Evolutionary conservation across 106 monocot genomes (phyloP).

Genomic region (Acorus calamus): DNA sequence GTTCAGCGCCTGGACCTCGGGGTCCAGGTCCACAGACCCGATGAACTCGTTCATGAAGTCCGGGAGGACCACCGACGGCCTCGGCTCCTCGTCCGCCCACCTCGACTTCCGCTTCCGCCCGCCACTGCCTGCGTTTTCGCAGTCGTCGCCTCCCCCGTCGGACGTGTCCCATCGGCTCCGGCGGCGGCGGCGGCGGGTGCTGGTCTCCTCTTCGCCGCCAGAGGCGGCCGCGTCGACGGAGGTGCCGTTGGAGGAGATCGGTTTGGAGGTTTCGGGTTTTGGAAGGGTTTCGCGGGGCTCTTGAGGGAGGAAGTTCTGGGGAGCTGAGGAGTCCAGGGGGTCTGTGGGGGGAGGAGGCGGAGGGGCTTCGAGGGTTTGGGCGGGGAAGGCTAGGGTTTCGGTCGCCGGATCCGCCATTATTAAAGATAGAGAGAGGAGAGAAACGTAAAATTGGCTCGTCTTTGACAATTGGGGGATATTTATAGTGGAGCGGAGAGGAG

Average conservation of each 20-base stretch:
- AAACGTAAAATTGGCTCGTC: too few species aligned
- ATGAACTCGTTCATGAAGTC: slow-evolving; percentile 97
- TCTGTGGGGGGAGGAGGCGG: neutral
- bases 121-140: slow-evolving; percentile 10
- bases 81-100: slow-evolving; percentile 65
- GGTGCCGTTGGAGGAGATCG: neutral
- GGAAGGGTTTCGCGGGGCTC: slow-evolving; percentile 15
- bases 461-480: too few species aligned
- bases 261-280: neutral
- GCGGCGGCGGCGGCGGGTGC: slow-evolving; percentile 56
- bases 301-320: neutral
- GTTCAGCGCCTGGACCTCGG: slow-evolving; percentile 89
- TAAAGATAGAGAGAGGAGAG: too few species aligned
- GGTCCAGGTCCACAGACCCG: slow-evolving; percentile 58
- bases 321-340: neutral
- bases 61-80: slow-evolving; percentile 48
- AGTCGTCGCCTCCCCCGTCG: slow-evolving; percentile 14
- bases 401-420: too few species aligned
- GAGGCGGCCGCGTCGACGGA: slow-evolving; percentile 5
- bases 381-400: slow-evolving; percentile 13
- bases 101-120: slow-evolving; percentile 82
- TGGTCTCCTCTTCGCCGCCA: slow-evolving; percentile 71
- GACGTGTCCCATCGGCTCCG: slow-evolving; percentile 71
- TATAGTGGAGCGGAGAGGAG: too few species aligned
- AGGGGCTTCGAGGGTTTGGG: neutral